Conservation (phyloP, 148 eudicot species). For the Amaranthus palmeri region DNA sequence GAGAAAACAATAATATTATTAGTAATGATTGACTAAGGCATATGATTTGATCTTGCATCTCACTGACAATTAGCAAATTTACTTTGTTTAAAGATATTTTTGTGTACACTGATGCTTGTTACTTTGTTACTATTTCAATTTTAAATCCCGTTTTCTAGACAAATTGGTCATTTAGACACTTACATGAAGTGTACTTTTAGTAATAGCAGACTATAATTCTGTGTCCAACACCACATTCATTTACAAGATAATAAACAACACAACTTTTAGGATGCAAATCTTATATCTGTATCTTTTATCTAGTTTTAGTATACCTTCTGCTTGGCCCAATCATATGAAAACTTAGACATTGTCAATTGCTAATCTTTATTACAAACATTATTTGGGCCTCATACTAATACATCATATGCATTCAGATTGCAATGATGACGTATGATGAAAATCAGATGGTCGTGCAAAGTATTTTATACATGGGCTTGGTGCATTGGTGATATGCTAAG, state of each 20-base stretch:
- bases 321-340: not conserved
- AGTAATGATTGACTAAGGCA: not conserved
- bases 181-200: not conserved
- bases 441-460: conserved; percentile 46
- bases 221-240: not conserved
- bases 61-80: not conserved
- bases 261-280: not conserved
- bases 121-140: not conserved
- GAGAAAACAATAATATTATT: conserved; percentile 4
- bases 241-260: not conserved
- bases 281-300: not conserved
- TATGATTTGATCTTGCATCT: not conserved
- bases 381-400: conserved; percentile 41
- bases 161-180: not conserved
- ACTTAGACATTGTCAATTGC: not conserved
- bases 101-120: not conserved
- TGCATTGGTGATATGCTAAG: conserved; percentile 53
- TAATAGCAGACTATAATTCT: not conserved
- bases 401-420: conserved; percentile 63
- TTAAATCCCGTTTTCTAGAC: not conserved
- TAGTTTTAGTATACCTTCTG: not conserved
- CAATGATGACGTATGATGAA: conserved; percentile 76
- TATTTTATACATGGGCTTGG: conserved; percentile 42
- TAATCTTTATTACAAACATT: conserved; percentile 11
- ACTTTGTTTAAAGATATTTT: not conserved